phyloP scores from a whole-genome alignment of 352 stramenopile genomes.

The Pythium brachiatum region DNA sequence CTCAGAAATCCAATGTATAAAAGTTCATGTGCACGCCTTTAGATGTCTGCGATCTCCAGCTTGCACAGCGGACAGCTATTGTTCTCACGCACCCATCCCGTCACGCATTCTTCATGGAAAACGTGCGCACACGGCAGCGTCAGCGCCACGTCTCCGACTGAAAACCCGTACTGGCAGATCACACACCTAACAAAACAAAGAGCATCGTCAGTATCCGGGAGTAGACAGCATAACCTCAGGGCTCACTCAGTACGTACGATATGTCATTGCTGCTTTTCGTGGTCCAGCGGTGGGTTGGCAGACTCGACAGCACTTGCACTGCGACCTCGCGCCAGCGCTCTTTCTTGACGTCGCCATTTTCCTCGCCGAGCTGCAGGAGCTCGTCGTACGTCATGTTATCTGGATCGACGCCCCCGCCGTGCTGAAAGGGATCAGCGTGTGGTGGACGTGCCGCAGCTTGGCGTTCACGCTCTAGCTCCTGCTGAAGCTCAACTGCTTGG shows the following conservation, averaged over 20 bases:
- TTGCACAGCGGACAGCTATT: constrained; percentile 81
- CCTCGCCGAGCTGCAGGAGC: constrained; percentile 61
- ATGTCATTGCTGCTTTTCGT: constrained; percentile 36
- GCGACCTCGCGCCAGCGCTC: constrained; percentile 67
- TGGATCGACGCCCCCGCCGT: constrained; percentile 41
- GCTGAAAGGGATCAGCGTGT: constrained; percentile 5
- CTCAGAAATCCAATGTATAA: not conserved
- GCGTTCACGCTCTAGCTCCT: not conserved
- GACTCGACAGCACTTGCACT: constrained; percentile 54
- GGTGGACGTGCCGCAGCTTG: constrained; percentile 16
- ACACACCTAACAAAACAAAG: constrained; percentile 40
- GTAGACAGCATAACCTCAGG: no score
- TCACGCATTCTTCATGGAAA: constrained; percentile 77
- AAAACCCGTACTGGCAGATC: constrained; percentile 70
- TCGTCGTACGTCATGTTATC: constrained; percentile 85
- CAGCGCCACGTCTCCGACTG: constrained; percentile 49
- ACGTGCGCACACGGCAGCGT: constrained; percentile 74
- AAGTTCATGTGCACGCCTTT: constrained; percentile 19
- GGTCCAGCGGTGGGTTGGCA: constrained; percentile 63
- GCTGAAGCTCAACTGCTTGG: constrained; percentile 10
- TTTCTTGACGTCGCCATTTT: constrained; percentile 74
- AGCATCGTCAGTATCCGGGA: not conserved
- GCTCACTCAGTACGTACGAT: constrained; percentile 45
- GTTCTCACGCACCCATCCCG: constrained; percentile 70
- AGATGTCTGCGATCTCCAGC: constrained; percentile 41